These are phyloP conservation scores for Podospora pseudoanserina DNA, from an alignment of 495 filamentous ascomycete genomes.

Conservation along the genomic window DNA sequence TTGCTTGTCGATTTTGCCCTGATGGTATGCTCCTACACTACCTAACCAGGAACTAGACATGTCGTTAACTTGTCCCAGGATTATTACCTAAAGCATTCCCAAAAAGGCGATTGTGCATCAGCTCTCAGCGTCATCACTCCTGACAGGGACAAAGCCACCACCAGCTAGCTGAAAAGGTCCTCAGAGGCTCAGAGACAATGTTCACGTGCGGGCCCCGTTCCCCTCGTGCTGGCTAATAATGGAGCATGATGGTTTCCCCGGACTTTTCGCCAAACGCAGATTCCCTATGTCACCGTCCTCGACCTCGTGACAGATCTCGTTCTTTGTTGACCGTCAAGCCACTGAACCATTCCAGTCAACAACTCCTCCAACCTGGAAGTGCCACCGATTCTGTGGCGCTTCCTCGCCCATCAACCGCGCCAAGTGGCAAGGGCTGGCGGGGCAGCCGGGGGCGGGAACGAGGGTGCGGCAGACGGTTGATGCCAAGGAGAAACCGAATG, in stretches of 20 bases:
- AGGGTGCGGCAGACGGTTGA: not conserved
- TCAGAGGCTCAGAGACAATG: not conserved
- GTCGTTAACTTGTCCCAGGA: not conserved
- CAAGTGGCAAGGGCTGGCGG: not conserved
- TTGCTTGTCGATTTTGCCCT: not conserved
- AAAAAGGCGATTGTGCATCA: too few relatives aligned
- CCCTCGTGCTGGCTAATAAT: not conserved
- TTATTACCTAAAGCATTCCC: not conserved
- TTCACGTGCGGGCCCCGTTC: not conserved
- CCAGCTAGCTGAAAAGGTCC: not conserved
- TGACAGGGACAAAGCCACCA: not conserved
- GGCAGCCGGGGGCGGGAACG: not conserved
- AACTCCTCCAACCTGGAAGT: not conserved
- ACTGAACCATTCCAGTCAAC: not conserved
- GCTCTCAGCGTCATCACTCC: not conserved
- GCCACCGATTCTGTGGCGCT: not conserved
- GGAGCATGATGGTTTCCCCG: not conserved
- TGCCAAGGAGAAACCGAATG: slow-evolving; percentile 2
- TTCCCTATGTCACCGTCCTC: not conserved
- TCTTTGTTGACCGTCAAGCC: not conserved
- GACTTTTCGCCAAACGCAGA: not conserved
- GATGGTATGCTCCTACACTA: not conserved
- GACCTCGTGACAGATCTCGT: not conserved
- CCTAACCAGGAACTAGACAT: not conserved
- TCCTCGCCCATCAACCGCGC: not conserved